A percentile compares a stretch with the other conserved stretches of the same genome.
Evolutionary conservation across 176 grass and related monocot species (phyloP).

Genomic region (Triticum monococcum): DNA sequence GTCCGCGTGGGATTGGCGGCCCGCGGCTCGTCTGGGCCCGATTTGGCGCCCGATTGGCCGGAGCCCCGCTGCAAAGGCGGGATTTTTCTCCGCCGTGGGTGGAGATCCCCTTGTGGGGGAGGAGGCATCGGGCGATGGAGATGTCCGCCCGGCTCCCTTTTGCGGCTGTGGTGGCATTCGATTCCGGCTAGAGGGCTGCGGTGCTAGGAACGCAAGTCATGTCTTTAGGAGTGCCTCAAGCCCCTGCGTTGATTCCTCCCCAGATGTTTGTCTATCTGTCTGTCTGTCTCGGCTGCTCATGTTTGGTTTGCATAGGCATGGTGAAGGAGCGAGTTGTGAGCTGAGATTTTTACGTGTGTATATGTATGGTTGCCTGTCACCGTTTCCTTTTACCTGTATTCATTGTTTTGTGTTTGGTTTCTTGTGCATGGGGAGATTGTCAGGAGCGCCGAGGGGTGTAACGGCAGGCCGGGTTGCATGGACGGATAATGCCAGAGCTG

Average conservation of each 20-base stretch:
- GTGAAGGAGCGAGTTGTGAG: not conserved
- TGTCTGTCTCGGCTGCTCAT: not conserved
- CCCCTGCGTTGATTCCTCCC: not conserved
- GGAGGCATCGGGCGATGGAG: constrained; percentile 32
- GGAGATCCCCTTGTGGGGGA: constrained; percentile 26
- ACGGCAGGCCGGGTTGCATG: constrained; percentile 50
- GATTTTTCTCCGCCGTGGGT: constrained; percentile 21
- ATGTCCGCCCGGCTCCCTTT: constrained; percentile 6
- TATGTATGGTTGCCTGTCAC: not conserved
- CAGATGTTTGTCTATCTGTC: constrained; percentile 6
- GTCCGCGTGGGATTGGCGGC: constrained; percentile 3
- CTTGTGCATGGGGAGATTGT: constrained; percentile 35
- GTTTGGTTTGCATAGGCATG: constrained; percentile 5
- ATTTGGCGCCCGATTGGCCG: constrained; percentile 9
- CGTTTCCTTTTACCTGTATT: constrained; percentile 9
- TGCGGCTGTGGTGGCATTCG: constrained; percentile 28
- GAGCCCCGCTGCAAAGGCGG: constrained; percentile 27
- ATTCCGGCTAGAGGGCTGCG: constrained; percentile 34
- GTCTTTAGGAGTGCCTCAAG: constrained; percentile 26
- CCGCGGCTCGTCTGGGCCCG: not conserved
- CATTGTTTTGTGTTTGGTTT: not conserved
- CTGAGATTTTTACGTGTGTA: not conserved
- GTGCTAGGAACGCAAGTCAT: constrained; percentile 13
- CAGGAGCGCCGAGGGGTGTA: constrained; percentile 19
- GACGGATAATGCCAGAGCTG: constrained; percentile 73